phyloP scores from a whole-genome alignment of 148 eudicot species.

The Cornus florida region DNA sequence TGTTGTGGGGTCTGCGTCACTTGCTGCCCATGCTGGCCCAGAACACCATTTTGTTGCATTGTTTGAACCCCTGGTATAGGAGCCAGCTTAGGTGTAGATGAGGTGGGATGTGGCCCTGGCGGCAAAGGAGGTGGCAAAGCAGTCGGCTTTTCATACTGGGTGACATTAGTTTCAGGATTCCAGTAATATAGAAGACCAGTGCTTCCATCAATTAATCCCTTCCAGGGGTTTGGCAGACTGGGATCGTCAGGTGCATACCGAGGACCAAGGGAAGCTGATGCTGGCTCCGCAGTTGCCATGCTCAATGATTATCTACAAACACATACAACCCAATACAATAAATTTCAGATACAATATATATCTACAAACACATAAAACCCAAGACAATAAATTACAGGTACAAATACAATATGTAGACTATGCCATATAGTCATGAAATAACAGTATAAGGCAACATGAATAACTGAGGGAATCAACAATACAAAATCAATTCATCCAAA shows the following conservation, averaged over 20 bases:
- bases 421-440: neutral
- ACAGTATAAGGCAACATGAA: neutral
- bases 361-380: neutral
- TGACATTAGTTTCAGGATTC: conserved; percentile 90
- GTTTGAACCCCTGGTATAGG: conserved; percentile 40
- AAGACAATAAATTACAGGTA: neutral
- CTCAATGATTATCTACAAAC: conserved; percentile 17
- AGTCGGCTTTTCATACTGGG: conserved; percentile 89
- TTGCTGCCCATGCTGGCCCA: conserved; percentile 46
- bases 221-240: conserved; percentile 88
- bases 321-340: neutral
- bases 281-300: conserved; percentile 77
- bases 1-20: conserved; percentile 40
- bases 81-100: conserved; percentile 43
- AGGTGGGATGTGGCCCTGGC: conserved; percentile 48
- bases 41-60: conserved; percentile 27
- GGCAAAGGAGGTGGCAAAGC: conserved; percentile 49
- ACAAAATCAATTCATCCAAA: conserved; percentile 1
- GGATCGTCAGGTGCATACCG: conserved; percentile 98
- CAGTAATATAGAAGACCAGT: conserved; percentile 76
- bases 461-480: neutral
- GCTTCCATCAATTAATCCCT: conserved; percentile 91
- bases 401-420: neutral
- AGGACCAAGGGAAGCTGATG: conserved; percentile 67
- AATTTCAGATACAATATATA: neutral